A percentile compares a stretch with the other conserved stretches of the same genome.
Conservation (phyloP, 306 rosid species). For the Abrus pulchellus region DNA sequence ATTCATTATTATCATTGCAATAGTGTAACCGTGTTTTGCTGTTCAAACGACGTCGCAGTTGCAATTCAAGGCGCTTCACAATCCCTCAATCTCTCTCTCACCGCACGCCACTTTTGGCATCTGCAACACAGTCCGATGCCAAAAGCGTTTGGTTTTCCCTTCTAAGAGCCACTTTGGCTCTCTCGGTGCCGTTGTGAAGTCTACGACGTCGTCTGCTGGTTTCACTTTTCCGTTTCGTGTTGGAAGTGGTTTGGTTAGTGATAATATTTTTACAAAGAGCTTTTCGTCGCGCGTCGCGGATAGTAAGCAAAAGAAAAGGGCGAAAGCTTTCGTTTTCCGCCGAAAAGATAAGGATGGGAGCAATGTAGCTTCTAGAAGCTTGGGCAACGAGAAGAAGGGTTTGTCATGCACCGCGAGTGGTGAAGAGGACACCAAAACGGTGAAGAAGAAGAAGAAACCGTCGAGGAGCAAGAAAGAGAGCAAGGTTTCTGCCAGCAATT, state of each 20-base stretch:
- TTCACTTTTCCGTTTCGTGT: constrained; percentile 44
- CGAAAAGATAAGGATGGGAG: constrained; percentile 46
- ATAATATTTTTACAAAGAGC: constrained; percentile 55
- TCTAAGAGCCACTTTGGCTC: constrained; percentile 44
- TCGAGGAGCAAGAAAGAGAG: constrained; percentile 60
- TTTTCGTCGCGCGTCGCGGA: constrained; percentile 58
- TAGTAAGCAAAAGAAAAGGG: constrained; percentile 50
- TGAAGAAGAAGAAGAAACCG: constrained; percentile 55
- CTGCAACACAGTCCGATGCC: constrained; percentile 39
- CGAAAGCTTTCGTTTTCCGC: constrained; percentile 48
- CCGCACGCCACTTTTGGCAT: constrained; percentile 47
- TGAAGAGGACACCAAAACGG: constrained; percentile 49
- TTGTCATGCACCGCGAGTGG: constrained; percentile 25
- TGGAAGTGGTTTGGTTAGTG: constrained; percentile 40
- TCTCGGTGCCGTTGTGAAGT: constrained; percentile 28
- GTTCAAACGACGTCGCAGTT: constrained; percentile 54
- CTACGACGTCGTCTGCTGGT: constrained; percentile 45
- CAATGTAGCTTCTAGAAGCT: constrained; percentile 37
- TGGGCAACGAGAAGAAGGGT: constrained; percentile 48
- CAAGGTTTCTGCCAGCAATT: constrained; percentile 46
- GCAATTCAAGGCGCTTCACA: constrained; percentile 66
- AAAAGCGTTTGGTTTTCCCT: constrained; percentile 36
- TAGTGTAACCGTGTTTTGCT: constrained; percentile 3
- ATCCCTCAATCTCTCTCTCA: constrained; percentile 41
- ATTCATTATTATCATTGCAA: background rate